Percentiles rank a stretch among this genome's conserved stretches.
Conservation (phyloP, 1,139 yeast species). For the Meyerozyma sp. region DNA sequence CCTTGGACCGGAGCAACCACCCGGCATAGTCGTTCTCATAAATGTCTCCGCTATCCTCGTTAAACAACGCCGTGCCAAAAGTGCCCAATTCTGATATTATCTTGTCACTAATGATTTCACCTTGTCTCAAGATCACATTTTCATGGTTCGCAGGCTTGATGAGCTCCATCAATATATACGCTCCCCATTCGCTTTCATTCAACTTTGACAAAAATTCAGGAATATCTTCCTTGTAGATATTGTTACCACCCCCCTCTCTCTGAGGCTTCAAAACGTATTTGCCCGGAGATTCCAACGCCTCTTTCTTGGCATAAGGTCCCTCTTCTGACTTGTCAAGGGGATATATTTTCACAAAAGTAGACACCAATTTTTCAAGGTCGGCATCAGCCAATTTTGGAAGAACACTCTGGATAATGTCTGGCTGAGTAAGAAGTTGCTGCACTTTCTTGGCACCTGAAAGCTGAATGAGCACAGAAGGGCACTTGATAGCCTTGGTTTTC, state of each 20-base stretch:
- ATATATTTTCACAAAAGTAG: constrained; percentile 79
- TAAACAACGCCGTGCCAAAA: constrained; percentile 77
- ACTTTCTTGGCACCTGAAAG: constrained; percentile 88
- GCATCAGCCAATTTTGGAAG: constrained; percentile 26
- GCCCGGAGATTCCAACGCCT: constrained; percentile 66
- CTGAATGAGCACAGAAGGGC: constrained; percentile 87
- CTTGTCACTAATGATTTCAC: constrained; percentile 56
- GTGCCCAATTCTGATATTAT: constrained; percentile 88
- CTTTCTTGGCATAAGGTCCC: constrained; percentile 59
- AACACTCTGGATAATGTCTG: constrained; percentile 42
- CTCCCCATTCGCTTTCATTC: constrained; percentile 78
- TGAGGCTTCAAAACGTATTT: constrained; percentile 89
- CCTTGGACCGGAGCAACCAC: constrained; percentile 82
- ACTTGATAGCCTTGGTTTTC: constrained; percentile 74
- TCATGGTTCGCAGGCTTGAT: constrained; percentile 67
- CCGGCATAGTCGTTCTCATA: constrained; percentile 68
- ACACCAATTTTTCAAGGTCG: constrained; percentile 28
- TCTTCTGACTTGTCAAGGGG: constrained; percentile 71
- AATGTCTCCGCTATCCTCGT: constrained; percentile 54
- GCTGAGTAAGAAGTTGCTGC: constrained; percentile 77
- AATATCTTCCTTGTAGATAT: constrained; percentile 78
- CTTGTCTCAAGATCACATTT: constrained; percentile 68
- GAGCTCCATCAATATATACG: constrained; percentile 89
- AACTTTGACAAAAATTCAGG: constrained; percentile 61
- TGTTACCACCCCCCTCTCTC: constrained; percentile 95